A percentile compares a stretch with the other conserved stretches of the same genome.
Conservation (phyloP, 2,329 filamentous ascomycete species). For the Triangularia verruculosa region DNA sequence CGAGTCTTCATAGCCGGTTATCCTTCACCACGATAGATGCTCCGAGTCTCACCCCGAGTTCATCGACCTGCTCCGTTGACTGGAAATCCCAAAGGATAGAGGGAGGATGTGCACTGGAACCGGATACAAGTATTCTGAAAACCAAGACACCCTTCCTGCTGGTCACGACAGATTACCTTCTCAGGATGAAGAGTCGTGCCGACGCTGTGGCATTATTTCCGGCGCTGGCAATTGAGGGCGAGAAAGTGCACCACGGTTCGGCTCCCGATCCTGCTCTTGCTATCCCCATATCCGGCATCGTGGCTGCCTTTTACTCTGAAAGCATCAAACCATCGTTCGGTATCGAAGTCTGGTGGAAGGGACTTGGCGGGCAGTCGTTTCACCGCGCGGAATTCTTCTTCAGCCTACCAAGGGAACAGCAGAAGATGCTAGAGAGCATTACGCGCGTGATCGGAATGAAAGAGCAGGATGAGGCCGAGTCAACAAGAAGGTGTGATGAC, state of each 20-base stretch:
- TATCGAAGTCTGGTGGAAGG: slow-evolving; percentile 57
- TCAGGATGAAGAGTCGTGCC: slow-evolving; percentile 49
- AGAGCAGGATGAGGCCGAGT: not conserved
- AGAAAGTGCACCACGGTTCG: slow-evolving; percentile 30
- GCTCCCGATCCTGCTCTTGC: slow-evolving; percentile 37
- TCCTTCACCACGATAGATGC: slow-evolving; percentile 29
- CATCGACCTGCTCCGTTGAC: slow-evolving; percentile 33
- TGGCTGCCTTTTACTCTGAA: slow-evolving; percentile 53
- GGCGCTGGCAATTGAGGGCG: slow-evolving; percentile 33
- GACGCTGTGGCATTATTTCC: slow-evolving; percentile 49
- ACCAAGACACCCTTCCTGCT: slow-evolving; percentile 52
- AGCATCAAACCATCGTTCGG: slow-evolving; percentile 48
- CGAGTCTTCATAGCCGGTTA: slow-evolving; percentile 18
- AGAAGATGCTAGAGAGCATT: slow-evolving; percentile 49
- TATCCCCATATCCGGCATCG: slow-evolving; percentile 49
- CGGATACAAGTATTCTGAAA: slow-evolving; percentile 44
- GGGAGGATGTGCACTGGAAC: slow-evolving; percentile 46
- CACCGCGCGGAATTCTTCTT: slow-evolving; percentile 50
- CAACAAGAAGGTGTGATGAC: slow-evolving; percentile 43
- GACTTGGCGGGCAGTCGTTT: slow-evolving; percentile 44
- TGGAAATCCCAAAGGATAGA: slow-evolving; percentile 34
- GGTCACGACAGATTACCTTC: slow-evolving; percentile 47
- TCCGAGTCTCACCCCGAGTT: slow-evolving; percentile 24
- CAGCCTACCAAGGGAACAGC: slow-evolving; percentile 45
- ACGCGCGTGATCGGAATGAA: slow-evolving; percentile 36